phyloP scores from a whole-genome alignment of 2,329 filamentous ascomycete species.

The Myriosclerotinia scirpicola region DNA sequence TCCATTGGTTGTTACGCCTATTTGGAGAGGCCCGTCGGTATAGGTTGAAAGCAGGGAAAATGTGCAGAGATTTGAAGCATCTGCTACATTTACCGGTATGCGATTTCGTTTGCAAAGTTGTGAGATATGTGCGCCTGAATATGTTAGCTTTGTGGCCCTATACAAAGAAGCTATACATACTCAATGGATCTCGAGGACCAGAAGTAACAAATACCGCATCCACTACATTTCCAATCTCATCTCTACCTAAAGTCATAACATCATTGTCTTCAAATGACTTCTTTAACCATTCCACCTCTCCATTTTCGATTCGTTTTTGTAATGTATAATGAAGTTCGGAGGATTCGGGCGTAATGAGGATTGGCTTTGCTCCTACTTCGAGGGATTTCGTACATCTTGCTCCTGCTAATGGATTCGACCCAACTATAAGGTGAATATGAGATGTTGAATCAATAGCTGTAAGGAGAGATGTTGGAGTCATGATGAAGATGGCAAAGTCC shows the following conservation, averaged over 20 bases:
- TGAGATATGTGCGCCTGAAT: slow-evolving; percentile 64
- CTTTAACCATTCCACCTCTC: slow-evolving; percentile 64
- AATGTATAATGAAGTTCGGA: slow-evolving; percentile 58
- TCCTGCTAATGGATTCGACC: slow-evolving; percentile 83
- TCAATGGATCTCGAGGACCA: slow-evolving; percentile 49
- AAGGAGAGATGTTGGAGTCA: slow-evolving; percentile 54
- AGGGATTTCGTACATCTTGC: slow-evolving; percentile 78
- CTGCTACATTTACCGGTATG: slow-evolving; percentile 90
- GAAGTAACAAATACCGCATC: slow-evolving; percentile 89
- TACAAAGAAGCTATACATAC: slow-evolving; percentile 31
- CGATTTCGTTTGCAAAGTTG: slow-evolving; percentile 72
- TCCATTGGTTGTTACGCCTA: slow-evolving; percentile 94
- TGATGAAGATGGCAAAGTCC: slow-evolving; percentile 14
- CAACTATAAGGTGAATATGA: slow-evolving; percentile 81
- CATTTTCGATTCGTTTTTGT: slow-evolving; percentile 64
- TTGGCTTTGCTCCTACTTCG: slow-evolving; percentile 75
- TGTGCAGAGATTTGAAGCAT: slow-evolving; percentile 81
- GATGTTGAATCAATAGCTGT: slow-evolving; percentile 68
- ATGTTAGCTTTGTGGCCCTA: neutral
- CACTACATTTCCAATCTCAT: slow-evolving; percentile 74
- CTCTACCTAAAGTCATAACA: slow-evolving; percentile 73
- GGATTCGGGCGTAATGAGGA: slow-evolving; percentile 71
- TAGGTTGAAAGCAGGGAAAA: slow-evolving; percentile 89
- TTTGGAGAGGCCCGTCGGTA: slow-evolving; percentile 85
- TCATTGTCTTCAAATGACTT: slow-evolving; percentile 69